Percentiles rank a stretch among this genome's conserved stretches.
phyloP scores from a whole-genome alignment of 306 rosid species.

The Rosa persica region DNA sequence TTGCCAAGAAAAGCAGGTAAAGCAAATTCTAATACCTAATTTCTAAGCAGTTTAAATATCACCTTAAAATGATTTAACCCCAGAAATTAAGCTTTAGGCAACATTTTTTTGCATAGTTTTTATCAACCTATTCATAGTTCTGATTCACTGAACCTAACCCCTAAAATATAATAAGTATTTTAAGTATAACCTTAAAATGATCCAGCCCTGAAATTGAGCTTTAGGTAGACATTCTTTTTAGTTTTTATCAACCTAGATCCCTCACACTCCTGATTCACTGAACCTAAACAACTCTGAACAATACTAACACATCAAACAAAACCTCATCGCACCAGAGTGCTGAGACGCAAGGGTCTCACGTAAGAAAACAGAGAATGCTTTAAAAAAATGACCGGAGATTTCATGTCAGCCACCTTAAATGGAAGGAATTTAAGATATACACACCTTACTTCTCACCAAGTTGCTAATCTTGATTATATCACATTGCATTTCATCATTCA shows the following conservation, averaged over 20 bases:
- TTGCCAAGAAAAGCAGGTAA: no score
- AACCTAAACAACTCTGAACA: neutral
- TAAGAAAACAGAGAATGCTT: neutral
- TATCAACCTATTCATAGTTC: neutral
- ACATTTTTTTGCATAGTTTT: no score
- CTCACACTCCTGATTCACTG: neutral
- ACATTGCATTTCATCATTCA: conserved; percentile 81
- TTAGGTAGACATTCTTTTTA: neutral
- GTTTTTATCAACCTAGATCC: neutral
- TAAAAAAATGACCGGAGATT: neutral
- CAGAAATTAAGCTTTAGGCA: no score
- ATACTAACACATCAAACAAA: neutral
- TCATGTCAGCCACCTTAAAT: neutral
- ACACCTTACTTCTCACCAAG: conserved; percentile 76
- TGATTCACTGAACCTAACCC: neutral
- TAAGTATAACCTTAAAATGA: neutral
- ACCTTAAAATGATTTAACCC: no score
- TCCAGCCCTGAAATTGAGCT: neutral
- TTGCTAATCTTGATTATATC: conserved; percentile 82
- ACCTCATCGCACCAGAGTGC: neutral
- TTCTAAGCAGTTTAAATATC: no score
- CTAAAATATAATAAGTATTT: neutral
- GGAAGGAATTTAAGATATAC: neutral
- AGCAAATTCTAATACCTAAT: no score
- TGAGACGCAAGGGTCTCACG: neutral